A percentile compares a stretch with the other conserved stretches of the same genome.
Evolutionary conservation across 139 green algal genomes (phyloP).

Genomic region (Nannochloris sp.): DNA sequence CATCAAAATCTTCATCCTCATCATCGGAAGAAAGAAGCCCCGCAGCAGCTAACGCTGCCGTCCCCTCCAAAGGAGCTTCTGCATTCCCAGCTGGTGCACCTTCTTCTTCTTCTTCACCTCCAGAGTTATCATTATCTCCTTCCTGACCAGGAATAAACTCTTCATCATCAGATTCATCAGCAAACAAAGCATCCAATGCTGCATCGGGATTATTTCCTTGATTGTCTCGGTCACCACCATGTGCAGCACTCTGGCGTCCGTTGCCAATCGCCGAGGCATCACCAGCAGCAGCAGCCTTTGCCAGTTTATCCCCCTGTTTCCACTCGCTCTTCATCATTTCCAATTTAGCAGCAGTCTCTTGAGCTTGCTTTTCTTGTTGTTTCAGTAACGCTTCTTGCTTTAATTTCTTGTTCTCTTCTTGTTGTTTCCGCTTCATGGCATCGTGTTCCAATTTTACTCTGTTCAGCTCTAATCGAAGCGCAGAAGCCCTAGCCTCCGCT

Average conservation of each 20-base stretch:
- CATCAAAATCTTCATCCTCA: neutral
- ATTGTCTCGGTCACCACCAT: neutral
- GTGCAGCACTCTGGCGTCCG: neutral
- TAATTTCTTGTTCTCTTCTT: constrained; percentile 1
- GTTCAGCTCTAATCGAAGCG: neutral
- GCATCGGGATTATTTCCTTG: constrained; percentile 25
- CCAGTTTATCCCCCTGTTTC: constrained; percentile 17
- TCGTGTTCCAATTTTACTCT: neutral
- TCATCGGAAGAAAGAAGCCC: neutral
- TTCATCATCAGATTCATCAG: neutral
- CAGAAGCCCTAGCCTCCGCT: neutral
- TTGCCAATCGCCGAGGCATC: constrained; percentile 11
- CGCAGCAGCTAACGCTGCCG: neutral
- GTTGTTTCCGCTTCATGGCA: constrained; percentile 1
- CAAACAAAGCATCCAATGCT: constrained; percentile 46
- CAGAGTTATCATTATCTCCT: no score
- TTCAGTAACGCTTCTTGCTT: constrained; percentile 13
- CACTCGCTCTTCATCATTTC: constrained; percentile 27
- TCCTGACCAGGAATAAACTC: neutral
- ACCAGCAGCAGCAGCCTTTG: constrained; percentile 20
- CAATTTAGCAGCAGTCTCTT: constrained; percentile 14
- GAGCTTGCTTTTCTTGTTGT: constrained; percentile 15
- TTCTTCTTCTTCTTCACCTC: neutral
- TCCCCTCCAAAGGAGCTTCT: neutral
- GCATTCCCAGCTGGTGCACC: neutral